Conservation (phyloP, 768 basidiomycete genomes). For the Kwoniella newhampshirensis region DNA sequence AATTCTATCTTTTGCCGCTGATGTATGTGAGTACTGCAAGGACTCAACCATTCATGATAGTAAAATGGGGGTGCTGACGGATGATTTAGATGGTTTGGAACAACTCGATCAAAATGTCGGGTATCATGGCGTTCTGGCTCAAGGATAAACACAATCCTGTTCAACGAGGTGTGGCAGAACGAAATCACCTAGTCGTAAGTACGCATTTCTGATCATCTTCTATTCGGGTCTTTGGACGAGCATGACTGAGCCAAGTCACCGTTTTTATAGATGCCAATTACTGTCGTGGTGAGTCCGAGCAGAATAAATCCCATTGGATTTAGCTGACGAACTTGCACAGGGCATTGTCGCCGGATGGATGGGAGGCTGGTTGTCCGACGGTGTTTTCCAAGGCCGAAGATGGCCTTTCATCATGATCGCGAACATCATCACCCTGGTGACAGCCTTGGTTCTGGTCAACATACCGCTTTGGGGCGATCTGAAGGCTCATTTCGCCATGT, state of each 20-base stretch:
- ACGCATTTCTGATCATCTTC: too few species aligned
- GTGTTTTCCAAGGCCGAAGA: conserved; percentile 28
- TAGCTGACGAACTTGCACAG: conserved; percentile 19
- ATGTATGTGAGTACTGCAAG: conserved; percentile 5
- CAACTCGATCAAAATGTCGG: conserved; percentile 3
- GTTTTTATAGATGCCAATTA: too few species aligned
- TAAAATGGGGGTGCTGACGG: neutral
- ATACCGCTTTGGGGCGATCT: too few species aligned
- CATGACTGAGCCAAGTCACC: too few species aligned
- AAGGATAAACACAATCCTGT: conserved; percentile 7
- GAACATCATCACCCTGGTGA: neutral
- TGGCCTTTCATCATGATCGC: conserved; percentile 35
- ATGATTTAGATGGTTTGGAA: conserved; percentile 3
- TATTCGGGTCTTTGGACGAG: too few species aligned
- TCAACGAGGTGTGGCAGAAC: conserved; percentile 4
- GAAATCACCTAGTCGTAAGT: conserved; percentile 4
- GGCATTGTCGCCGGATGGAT: too few species aligned
- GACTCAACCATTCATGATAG: too few species aligned
- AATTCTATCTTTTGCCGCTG: conserved; percentile 5
- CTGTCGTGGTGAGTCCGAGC: too few species aligned
- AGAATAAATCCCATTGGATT: conserved; percentile 20
- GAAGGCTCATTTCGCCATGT: too few species aligned
- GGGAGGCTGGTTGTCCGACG: conserved; percentile 38
- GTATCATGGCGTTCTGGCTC: conserved; percentile 5
- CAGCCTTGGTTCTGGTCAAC: neutral